phyloP scores from a whole-genome alignment of 257 asterid species.

The Coffea canephora region DNA sequence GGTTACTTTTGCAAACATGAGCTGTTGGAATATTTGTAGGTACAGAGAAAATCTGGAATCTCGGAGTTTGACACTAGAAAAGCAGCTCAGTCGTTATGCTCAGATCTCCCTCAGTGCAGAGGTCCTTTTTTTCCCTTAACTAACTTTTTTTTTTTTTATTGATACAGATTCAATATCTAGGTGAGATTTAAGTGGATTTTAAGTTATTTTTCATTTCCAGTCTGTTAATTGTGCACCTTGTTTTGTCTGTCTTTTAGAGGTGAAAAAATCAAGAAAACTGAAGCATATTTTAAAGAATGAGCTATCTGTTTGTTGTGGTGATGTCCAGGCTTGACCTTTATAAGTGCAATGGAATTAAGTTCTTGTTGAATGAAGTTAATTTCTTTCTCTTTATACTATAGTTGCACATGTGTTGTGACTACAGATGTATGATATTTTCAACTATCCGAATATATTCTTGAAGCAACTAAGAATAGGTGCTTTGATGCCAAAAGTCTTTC shows the following conservation, averaged over 20 bases:
- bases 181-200: background rate
- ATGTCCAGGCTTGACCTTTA: background rate
- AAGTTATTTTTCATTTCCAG: background rate
- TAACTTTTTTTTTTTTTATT: background rate
- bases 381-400: background rate
- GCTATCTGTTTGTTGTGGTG: background rate
- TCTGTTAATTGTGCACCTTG: background rate
- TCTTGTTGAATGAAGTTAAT: background rate
- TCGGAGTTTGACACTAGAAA: slow-evolving; percentile 59
- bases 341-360: background rate
- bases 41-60: slow-evolving; percentile 63
- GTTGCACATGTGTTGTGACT: background rate
- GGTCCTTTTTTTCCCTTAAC: slow-evolving; percentile 39
- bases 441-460: background rate
- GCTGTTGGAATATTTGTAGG: slow-evolving; percentile 41
- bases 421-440: background rate
- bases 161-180: background rate
- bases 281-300: background rate
- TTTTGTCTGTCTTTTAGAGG: background rate
- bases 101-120: slow-evolving; percentile 73
- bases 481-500: background rate
- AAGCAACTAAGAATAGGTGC: background rate
- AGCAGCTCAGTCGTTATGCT: slow-evolving; percentile 84
- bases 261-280: background rate
- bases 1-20: too few relatives aligned